Base-by-base conservation (phyloP, 805 yeast genomes). In the Lipomyces chichibuensis region DNA sequence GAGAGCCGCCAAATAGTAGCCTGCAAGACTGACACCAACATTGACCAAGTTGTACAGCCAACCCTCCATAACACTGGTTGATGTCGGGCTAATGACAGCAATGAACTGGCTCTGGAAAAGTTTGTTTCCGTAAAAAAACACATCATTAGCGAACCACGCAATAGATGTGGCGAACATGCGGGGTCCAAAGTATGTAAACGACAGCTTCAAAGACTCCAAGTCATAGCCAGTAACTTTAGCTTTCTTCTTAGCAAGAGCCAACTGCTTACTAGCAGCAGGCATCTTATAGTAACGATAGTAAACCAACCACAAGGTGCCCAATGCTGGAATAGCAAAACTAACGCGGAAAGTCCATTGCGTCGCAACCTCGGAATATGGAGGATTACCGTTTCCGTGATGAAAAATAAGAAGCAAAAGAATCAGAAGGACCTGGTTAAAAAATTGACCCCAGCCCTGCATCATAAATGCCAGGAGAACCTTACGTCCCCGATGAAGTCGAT, bases 121-220 rank as follows among this genome's bases (percentile, higher is more conserved):
- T 78, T 88, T 87, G 76, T 85, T 85, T 57, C 90, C 89, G 75
- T 87, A 87, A 67, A 87, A 83, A 72, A 85, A 87, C 67, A 87
- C 85, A 78, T 87, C 90, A 75, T 85, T 84, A 71, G 84, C 79
- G 79, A 86, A 87, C 90, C 90, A 87, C 72, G 85, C 80, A 49
- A 81, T 82, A 69, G 85, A 80, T 13, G 88, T 84, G 55, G 88
- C 89, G 29, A 85, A 3, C 32, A 64, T 23, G 27, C 78, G 76
- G 67, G 77, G 77, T 13, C 77, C 77, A 62, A 77, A 78, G 68
- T 74, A 67, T 17, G 55, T 29, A 67, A 75, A 52, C 9, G 72
- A 65, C 65, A 75, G 67, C 67, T 70, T 72, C 60, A 78, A 73
- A 11, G 79, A 75, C 64, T 67, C 59, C 46, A 65, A 63, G 60